Conservation (phyloP, 208 protist species). For the Tritrichomonas foetus region DNA sequence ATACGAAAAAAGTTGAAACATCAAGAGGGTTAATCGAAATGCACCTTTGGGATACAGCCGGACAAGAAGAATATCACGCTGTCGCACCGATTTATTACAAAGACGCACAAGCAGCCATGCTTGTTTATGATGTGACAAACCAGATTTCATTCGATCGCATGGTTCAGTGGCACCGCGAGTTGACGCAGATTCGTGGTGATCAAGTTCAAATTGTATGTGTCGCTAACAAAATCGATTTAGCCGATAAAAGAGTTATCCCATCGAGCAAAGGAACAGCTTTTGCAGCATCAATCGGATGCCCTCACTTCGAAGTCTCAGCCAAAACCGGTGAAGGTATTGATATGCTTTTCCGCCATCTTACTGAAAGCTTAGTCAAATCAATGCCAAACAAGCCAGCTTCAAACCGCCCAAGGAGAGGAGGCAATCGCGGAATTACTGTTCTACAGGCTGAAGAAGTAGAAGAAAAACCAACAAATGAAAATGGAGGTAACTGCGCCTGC, state of each 20-base stretch:
- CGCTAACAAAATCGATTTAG: constrained; percentile 30
- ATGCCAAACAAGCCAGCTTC: background rate
- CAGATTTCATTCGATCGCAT: background rate
- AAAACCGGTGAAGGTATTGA: constrained; percentile 41
- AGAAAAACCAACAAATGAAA: too few relatives aligned
- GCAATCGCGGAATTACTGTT: too few relatives aligned
- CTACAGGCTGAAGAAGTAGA: too few relatives aligned
- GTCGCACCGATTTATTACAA: constrained; percentile 33
- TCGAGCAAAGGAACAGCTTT: background rate
- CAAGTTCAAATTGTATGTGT: background rate
- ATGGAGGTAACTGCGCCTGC: too few relatives aligned
- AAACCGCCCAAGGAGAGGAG: too few relatives aligned
- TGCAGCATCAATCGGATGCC: background rate
- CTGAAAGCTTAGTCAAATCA: background rate
- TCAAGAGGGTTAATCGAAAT: background rate
- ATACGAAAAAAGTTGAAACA: background rate
- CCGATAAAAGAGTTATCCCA: background rate
- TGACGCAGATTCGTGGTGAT: background rate
- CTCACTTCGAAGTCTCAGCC: constrained; percentile 15
- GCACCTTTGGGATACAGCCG: constrained; percentile 27
- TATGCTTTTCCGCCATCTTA: constrained; percentile 12
- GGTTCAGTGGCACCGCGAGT: background rate
- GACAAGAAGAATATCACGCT: constrained; percentile 28
- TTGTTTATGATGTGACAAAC: background rate
- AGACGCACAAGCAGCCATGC: constrained; percentile 8